Evolutionary conservation across 2,329 filamentous ascomycete genomes (phyloP).

Genomic region (Venturia aucupariae): DNA sequence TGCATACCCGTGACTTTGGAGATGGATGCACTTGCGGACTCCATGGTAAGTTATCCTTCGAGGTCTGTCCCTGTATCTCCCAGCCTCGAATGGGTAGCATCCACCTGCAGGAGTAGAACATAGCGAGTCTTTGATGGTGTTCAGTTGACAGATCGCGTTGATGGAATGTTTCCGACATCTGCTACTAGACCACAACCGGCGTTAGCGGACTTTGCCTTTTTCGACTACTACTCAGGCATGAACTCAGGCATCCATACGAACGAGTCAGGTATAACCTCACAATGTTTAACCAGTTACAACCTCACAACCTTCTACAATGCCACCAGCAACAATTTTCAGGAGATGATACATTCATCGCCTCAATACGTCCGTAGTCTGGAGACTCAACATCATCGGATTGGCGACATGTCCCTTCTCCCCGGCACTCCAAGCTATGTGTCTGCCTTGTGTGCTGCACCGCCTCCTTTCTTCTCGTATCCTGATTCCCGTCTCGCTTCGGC

Average conservation of each 20-base stretch:
- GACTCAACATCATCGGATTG: background rate
- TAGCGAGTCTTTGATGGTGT: background rate
- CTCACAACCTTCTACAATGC: background rate
- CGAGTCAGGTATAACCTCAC: too few species aligned
- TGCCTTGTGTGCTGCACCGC: slow-evolving; percentile 1
- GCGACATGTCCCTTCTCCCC: background rate
- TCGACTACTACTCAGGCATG: too few species aligned
- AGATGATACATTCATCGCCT: background rate
- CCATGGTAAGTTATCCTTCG: slow-evolving; percentile 24
- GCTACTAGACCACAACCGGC: background rate
- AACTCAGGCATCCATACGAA: too few species aligned
- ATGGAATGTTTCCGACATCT: background rate
- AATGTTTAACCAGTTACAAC: too few species aligned
- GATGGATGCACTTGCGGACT: slow-evolving; percentile 29
- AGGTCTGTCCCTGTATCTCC: background rate
- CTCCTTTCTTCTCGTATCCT: background rate
- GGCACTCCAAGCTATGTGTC: background rate
- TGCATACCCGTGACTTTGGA: slow-evolving; percentile 42
- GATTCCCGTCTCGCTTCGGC: background rate
- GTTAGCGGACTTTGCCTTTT: background rate
- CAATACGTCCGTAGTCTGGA: background rate
- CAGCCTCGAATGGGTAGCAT: background rate
- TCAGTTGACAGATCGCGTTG: background rate
- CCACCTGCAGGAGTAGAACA: background rate
- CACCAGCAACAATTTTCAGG: background rate